Conservation (phyloP, 495 filamentous ascomycete species). For the Staphylotrichum tortipilum region DNA sequence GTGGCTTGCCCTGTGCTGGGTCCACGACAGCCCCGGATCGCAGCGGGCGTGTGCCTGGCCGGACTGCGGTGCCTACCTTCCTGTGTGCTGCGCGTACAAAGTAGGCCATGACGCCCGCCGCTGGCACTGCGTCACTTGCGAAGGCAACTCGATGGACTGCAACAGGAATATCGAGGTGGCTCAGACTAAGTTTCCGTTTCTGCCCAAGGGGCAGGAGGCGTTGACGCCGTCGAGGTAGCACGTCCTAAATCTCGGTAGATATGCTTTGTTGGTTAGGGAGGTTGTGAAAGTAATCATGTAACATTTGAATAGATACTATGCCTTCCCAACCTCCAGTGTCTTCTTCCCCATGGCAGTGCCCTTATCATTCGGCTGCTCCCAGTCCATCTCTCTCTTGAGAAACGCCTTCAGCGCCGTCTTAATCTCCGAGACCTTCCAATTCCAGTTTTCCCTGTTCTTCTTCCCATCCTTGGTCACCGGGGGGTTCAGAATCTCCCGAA, state of each 20-base stretch:
- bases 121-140: constrained; percentile 8
- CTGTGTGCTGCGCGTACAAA: not conserved
- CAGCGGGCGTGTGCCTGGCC: constrained; percentile 12
- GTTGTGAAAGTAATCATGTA: not conserved
- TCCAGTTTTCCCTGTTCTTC: constrained; percentile 8
- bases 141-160: constrained; percentile 9
- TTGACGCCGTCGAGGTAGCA: constrained; percentile 4
- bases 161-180: not conserved
- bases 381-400: constrained; percentile 17
- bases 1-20: constrained; percentile 9
- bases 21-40: not conserved
- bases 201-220: not conserved
- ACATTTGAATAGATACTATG: not conserved
- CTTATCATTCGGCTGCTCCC: constrained; percentile 17
- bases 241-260: not conserved
- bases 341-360: not conserved
- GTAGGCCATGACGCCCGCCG: not conserved
- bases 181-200: constrained; percentile 2
- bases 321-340: not conserved
- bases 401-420: constrained; percentile 18
- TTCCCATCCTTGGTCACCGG: not conserved
- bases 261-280: too few relatives aligned
- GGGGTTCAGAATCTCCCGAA: constrained; percentile 3
- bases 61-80: constrained; percentile 10
- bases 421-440: constrained; percentile 15